Base-by-base conservation (phyloP, 495 filamentous ascomycete species). In the Talaromyces trachyspermus region DNA sequence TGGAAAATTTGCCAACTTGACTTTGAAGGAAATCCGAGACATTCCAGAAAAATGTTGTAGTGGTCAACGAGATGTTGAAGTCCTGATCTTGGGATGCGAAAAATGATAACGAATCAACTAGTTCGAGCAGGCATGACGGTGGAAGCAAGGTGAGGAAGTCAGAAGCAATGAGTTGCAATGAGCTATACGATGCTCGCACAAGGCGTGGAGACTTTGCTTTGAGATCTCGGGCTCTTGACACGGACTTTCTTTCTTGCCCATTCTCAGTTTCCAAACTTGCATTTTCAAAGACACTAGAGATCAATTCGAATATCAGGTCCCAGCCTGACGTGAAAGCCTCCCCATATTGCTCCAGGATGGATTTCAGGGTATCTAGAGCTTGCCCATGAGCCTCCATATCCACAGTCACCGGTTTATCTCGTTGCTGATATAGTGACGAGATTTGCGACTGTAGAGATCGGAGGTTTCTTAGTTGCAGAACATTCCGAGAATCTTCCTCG, bases 11-110 rank as follows among this genome's bases (percentile, higher is more conserved):
- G 14, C 68, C 66, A 35, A 68, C 77, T 20, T 69, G 65, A 32
- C 58, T 63, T 40, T 72, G 73, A 25, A 97, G 74, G 51, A 87
- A 94, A 60, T 95, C 90, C 2, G 92, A 95, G 10, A 95, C 77
- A 51, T 88, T 89, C 85, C 89, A 95, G 65, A 95, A 95, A 57
- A 94, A 94, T 0, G 91, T 95, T 9, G 92, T 84, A 1, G 88
- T 90, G 12, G 94, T 96, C 12, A 98, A 70, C 0, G 90, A 94
- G 47, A 96, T 94, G 54, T 98, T 98, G 45, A 98, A 78, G 62
- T 97, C 92, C 53, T 95, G 85, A 29, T 80, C 74, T 59, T 97
- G 91, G 2, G 80, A 78, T 44, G 84, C 86, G 65, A 97, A 98
- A 49, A 81, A 81, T 53, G 86, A 86, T 17, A 98, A 78, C 36